Evolutionary conservation across 1,139 yeast genomes (phyloP).

Genomic region (Yamadazyma buinensis): DNA sequence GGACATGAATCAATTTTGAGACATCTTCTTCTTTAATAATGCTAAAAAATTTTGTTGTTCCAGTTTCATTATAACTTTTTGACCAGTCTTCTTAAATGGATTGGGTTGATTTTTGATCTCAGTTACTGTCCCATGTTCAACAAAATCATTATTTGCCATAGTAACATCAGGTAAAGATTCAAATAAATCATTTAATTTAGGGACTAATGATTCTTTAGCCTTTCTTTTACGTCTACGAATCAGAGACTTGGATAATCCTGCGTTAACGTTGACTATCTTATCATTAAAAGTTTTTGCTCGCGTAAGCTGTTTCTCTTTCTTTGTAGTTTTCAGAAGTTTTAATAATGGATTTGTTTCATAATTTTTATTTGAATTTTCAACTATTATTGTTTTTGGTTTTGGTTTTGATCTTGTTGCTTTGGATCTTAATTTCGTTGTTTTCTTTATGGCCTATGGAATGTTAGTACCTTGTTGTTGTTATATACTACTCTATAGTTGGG

Average conservation of each 20-base stretch:
- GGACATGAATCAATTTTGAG: too few species aligned
- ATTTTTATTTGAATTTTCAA: constrained; percentile 18
- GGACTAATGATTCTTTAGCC: constrained; percentile 57
- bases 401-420: constrained; percentile 24
- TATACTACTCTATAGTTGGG: too few species aligned
- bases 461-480: too few species aligned
- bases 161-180: constrained; percentile 41
- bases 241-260: constrained; percentile 60
- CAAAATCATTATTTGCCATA: constrained; percentile 5
- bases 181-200: constrained; percentile 62
- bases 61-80: constrained; percentile 45
- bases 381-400: constrained; percentile 16
- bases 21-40: constrained; percentile 31
- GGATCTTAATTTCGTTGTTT: constrained; percentile 34
- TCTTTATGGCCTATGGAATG: constrained; percentile 21
- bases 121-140: constrained; percentile 13
- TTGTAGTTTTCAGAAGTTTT: constrained; percentile 50
- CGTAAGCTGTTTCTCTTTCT: constrained; percentile 48
- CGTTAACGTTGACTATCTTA: constrained; percentile 31
- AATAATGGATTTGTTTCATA: constrained; percentile 50
- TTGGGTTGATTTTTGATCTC: constrained; percentile 51
- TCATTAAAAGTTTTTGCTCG: constrained; percentile 30
- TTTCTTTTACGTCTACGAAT: constrained; percentile 64
- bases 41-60: constrained; percentile 56
- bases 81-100: constrained; percentile 54